Evolutionary conservation across 2,329 filamentous ascomycete genomes (phyloP).

Genomic region (Ceratocystis cubensis): DNA sequence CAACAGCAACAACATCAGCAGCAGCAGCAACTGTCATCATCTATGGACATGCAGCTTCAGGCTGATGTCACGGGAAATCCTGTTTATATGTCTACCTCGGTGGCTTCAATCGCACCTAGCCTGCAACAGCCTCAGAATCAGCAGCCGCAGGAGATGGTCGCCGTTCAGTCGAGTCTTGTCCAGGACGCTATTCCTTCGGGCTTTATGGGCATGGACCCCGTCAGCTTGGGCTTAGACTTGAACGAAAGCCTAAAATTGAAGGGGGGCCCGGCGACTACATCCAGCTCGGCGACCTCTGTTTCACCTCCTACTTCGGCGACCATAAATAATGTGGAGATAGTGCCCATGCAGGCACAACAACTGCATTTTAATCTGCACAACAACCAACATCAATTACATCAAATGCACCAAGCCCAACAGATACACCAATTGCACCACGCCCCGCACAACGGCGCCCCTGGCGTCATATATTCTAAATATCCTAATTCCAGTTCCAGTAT

Average conservation of each 20-base stretch:
- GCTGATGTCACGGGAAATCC: constrained; percentile 16
- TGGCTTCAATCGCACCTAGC: neutral
- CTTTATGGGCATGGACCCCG: constrained; percentile 7
- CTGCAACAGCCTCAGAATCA: neutral
- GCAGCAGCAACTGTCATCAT: neutral
- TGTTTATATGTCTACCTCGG: constrained; percentile 9
- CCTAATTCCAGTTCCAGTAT: neutral
- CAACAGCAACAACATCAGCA: neutral
- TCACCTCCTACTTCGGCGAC: constrained; percentile 1
- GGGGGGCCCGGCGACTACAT: neutral
- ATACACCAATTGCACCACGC: neutral
- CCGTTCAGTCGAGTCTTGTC: neutral
- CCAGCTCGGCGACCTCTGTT: neutral
- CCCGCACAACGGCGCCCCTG: neutral
- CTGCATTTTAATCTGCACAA: neutral
- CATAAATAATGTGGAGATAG: neutral
- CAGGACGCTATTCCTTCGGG: neutral
- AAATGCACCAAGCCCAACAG: neutral
- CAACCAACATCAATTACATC: neutral
- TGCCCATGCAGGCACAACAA: neutral
- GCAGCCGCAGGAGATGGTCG: constrained; percentile 1
- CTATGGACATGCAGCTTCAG: constrained; percentile 16
- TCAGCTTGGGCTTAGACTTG: neutral
- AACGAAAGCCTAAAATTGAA: constrained; percentile 3
- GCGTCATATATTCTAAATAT: neutral